Conservation (phyloP, 2,329 filamentous ascomycete genomes). For the Calonectria hongkongensis region DNA sequence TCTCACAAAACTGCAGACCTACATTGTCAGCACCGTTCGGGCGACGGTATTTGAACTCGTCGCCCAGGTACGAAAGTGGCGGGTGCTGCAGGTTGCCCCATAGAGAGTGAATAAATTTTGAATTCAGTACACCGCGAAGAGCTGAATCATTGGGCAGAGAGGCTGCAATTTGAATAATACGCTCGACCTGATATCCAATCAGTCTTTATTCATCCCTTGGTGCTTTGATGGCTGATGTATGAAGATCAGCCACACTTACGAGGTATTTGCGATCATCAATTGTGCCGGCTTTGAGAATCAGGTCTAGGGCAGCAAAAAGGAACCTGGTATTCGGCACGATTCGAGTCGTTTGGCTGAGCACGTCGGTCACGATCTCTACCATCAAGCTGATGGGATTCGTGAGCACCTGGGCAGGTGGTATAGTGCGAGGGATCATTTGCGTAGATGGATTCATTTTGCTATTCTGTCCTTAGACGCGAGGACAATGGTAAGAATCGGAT, state of each 20-base stretch:
- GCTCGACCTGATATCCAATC: neutral
- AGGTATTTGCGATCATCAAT: constrained; percentile 7
- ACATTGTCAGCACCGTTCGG: constrained; percentile 1
- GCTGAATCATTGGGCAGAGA: neutral
- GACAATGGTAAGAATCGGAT: no score
- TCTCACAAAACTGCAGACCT: neutral
- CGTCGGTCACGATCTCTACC: neutral
- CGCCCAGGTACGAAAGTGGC: neutral
- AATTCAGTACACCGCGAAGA: neutral
- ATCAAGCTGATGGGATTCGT: neutral
- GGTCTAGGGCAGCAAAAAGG: neutral
- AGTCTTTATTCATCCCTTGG: no score
- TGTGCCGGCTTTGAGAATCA: neutral
- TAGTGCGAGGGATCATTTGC: neutral
- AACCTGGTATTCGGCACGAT: neutral
- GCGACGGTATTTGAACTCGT: neutral
- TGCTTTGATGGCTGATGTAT: neutral
- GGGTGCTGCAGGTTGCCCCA: constrained; percentile 16
- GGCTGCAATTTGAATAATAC: neutral
- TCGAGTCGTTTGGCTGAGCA: neutral
- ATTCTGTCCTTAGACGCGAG: no score
- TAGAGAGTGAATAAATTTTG: neutral
- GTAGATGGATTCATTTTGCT: neutral
- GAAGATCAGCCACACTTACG: neutral
- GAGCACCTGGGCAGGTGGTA: neutral